phyloP scores from a whole-genome alignment of 176 grass and related monocot genomes.

The Avena atlantica region DNA sequence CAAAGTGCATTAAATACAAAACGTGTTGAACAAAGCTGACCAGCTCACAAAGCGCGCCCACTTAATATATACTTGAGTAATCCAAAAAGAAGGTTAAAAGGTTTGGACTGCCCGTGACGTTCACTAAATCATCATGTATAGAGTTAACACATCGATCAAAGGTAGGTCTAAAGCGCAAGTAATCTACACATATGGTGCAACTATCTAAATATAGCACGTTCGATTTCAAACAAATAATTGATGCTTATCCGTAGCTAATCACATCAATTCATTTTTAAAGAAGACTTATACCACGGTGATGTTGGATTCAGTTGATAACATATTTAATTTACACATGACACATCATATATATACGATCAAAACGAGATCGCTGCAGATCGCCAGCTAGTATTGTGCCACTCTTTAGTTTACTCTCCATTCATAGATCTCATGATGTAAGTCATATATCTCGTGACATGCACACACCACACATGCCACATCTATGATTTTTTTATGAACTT shows the following conservation, averaged over 20 bases:
- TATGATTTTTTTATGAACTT: neutral
- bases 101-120: too few species aligned
- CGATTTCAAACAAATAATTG: neutral
- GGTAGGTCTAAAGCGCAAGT: too few species aligned
- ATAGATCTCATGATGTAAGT: conserved; percentile 14
- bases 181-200: too few species aligned
- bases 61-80: too few species aligned
- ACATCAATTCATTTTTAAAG: neutral
- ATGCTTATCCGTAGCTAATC: neutral
- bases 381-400: neutral
- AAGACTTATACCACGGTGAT: neutral
- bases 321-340: neutral
- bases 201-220: neutral
- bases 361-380: conserved; percentile 1
- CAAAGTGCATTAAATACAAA: too few species aligned
- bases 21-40: too few species aligned
- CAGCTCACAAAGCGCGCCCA: too few species aligned
- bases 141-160: too few species aligned
- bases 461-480: neutral
- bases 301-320: neutral
- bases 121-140: too few species aligned
- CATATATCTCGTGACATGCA: conserved; percentile 6
- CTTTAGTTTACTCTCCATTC: neutral
- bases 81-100: too few species aligned
- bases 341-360: neutral